Base-by-base conservation (phyloP, 1,284 basidiomycete genomes). In the Ustilago crameri region DNA sequence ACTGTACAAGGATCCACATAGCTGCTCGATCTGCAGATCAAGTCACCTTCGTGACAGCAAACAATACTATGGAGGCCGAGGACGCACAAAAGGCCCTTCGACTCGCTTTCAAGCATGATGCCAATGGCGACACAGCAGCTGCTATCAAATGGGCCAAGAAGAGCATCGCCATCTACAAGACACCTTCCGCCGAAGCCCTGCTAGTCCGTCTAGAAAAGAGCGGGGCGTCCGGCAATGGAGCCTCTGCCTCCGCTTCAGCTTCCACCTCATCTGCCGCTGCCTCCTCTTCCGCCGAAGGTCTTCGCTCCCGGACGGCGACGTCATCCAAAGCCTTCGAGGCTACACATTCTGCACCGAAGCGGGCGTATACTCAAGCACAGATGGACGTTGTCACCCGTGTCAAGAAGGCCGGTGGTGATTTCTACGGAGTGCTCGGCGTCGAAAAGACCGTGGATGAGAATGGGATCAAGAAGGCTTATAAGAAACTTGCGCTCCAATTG, bases 131-230 rank as follows among this genome's bases (percentile, higher is more conserved):
- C 50, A 75, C 69, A n/a, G 72, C 69, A 14, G 61, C 65, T 4
- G 93, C 95, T 1, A 88, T 91, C 78, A 93, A 93, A 83, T 95
- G 97, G 86, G 91, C 90, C 69, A 89, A 90, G 84, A 98, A 98
- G 85, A 92, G 91, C 15, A 88, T 94, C 59, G 86, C 90, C 23
- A 88, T 98, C 56, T 93, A 91, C 85, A 86, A 90, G 52, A 95
- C 93, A 1, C 87, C 90, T 5, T 90, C 93, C 81, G 95, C 91
- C 7, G 82, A 86, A 49, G 88, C 87, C 64, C 85, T 95, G 15
- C 86, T 93, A 24, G 86, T 87, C 22, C 84, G 87, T 26, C 88
- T 95, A 37, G 78, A 84, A 41, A 72, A 74, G 48, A 61, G 66
- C 51, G 72, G 67, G n/a, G 73, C 76, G 27, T 69, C 82, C 85